A percentile compares a stretch with the other conserved stretches of the same genome.
Conservation (phyloP, 2,329 filamentous ascomycete species). For the Phialophora tarda region DNA sequence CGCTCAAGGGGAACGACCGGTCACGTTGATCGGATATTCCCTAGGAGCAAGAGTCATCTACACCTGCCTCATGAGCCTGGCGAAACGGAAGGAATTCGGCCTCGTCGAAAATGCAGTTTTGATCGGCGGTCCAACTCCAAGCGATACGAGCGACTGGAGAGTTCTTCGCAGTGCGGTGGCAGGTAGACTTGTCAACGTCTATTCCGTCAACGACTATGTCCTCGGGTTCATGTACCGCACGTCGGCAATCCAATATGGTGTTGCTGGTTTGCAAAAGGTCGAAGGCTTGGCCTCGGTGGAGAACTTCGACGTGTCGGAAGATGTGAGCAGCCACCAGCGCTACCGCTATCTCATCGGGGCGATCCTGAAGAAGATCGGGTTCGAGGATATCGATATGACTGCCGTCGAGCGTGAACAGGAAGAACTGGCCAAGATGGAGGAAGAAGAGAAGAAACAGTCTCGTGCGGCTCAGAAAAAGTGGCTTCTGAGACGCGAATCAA, state of each 20-base stretch:
- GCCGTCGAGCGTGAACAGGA: conserved; percentile 53
- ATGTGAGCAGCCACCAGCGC: conserved; percentile 71
- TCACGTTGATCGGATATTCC: conserved; percentile 81
- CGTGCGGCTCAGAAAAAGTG: conserved; percentile 35
- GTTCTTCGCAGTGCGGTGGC: conserved; percentile 77
- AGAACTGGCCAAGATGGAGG: conserved; percentile 48
- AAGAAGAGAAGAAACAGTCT: conserved; percentile 46
- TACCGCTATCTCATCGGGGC: conserved; percentile 71
- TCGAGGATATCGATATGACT: conserved; percentile 66
- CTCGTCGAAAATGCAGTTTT: conserved; percentile 82
- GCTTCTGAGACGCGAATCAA: conserved; percentile 36
- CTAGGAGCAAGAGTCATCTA: conserved; percentile 82
- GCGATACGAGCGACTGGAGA: conserved; percentile 73
- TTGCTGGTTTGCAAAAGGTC: conserved; percentile 81
- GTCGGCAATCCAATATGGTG: conserved; percentile 78
- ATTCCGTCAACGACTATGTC: conserved; percentile 84
- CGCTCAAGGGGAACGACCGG: conserved; percentile 79
- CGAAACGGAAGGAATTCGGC: conserved; percentile 79
- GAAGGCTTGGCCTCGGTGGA: conserved; percentile 60
- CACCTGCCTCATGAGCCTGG: conserved; percentile 76
- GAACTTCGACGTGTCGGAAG: conserved; percentile 69
- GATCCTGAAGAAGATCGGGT: conserved; percentile 70
- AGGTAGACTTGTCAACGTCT: conserved; percentile 85
- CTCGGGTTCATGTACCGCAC: conserved; percentile 86
- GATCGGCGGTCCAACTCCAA: conserved; percentile 80